Evolutionary conservation across 805 yeast species (phyloP).

Genomic region (Saccharomycopsis amapae): DNA sequence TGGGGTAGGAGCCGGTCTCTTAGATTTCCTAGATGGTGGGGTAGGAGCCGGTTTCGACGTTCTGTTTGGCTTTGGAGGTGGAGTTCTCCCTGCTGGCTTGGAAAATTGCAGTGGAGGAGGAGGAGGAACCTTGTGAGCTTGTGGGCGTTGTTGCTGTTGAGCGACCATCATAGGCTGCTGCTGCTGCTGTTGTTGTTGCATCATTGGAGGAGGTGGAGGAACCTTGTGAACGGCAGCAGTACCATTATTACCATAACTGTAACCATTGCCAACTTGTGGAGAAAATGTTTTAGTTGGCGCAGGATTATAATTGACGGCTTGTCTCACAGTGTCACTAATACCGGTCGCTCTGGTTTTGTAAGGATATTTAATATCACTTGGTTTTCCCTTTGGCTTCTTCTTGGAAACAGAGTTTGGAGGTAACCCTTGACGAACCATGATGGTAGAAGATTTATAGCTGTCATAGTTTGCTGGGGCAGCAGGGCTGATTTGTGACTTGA

Average conservation of each 20-base stretch:
- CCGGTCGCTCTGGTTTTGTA: constrained; percentile 20
- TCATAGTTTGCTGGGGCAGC: constrained; percentile 66
- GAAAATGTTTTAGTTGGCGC: constrained; percentile 23
- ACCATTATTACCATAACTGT: neutral
- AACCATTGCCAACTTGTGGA: constrained; percentile 17
- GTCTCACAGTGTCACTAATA: constrained; percentile 13
- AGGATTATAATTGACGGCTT: constrained; percentile 16
- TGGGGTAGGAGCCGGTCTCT: constrained; percentile 32
- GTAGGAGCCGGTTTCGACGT: constrained; percentile 26
- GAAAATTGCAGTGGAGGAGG: constrained; percentile 22
- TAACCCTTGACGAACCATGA: constrained; percentile 71
- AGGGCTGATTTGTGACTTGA: constrained; percentile 59
- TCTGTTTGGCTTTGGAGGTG: constrained; percentile 19
- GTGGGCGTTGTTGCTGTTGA: neutral
- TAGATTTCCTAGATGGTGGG: constrained; percentile 24
- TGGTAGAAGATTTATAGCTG: constrained; percentile 79
- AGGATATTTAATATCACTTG: constrained; percentile 22
- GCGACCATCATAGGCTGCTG: neutral
- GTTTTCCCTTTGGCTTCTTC: constrained; percentile 63
- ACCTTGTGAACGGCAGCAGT: constrained; percentile 22
- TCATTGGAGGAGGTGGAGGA: constrained; percentile 28
- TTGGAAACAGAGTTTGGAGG: constrained; percentile 68
- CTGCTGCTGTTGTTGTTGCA: constrained; percentile 21
- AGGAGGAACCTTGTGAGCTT: constrained; percentile 23
- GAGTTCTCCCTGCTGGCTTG: neutral